These are phyloP conservation scores for Coemansia guatemalensis DNA, from an alignment of 192 early-diverging fungal species.

Conservation along the genomic window DNA sequence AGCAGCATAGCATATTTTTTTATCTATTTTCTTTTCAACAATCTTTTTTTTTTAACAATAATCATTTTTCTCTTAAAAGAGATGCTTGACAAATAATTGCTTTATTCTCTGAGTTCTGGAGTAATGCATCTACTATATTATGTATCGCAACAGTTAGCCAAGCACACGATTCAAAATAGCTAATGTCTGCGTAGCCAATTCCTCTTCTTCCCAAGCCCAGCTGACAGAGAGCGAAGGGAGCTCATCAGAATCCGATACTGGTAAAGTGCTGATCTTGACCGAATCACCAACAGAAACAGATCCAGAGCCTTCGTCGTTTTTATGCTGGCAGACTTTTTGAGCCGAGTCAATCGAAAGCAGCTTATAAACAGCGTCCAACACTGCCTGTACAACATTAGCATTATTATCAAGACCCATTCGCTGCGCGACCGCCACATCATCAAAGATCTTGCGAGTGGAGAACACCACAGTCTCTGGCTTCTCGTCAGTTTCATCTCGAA, in stretches of 20 bases:
- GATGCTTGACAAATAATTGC: too few relatives aligned
- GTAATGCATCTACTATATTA: too few relatives aligned
- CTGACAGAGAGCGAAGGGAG: constrained; percentile 51
- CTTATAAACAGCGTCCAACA: constrained; percentile 22
- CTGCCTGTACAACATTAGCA: constrained; percentile 12
- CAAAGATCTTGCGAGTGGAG: constrained; percentile 36
- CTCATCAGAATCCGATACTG: constrained; percentile 2
- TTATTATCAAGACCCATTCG: constrained; percentile 19
- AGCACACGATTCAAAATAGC: constrained; percentile 55
- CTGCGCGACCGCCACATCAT: constrained; percentile 12
- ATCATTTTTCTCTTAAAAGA: too few relatives aligned
- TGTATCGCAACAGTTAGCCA: constrained; percentile 2
- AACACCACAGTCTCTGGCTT: constrained; percentile 21
- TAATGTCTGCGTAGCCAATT: constrained; percentile 61
- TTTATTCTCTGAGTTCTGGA: too few relatives aligned
- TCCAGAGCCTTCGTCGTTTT: neutral
- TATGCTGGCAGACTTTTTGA: constrained; percentile 4
- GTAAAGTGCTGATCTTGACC: constrained; percentile 13
- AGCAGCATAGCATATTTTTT: neutral
- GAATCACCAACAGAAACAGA: constrained; percentile 17
- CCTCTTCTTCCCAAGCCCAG: constrained; percentile 70
- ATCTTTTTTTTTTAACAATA: neutral
- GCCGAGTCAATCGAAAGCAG: constrained; percentile 24
- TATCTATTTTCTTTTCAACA: neutral
- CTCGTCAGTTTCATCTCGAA: neutral